phyloP scores from a whole-genome alignment of 768 basidiomycete genomes.

The Pisolithus albus region DNA sequence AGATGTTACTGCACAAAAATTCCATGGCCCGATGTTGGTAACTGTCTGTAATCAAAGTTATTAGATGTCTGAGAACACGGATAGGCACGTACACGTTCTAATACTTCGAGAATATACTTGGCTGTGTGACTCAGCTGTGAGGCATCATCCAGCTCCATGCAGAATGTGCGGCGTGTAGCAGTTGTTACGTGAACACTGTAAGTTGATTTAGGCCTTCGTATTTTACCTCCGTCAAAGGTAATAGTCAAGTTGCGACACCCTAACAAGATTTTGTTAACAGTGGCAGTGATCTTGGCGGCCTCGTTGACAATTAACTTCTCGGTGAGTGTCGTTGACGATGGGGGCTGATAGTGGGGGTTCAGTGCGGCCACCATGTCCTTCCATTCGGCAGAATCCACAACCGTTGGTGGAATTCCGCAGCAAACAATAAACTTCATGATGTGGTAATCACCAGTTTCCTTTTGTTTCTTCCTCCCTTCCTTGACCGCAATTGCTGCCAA shows the following conservation, averaged over 20 bases:
- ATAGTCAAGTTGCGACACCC: constrained; percentile 10
- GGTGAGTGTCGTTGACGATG: constrained; percentile 3
- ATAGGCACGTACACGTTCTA: constrained; percentile 3
- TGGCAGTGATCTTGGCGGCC: constrained; percentile 8
- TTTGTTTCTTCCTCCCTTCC: background rate
- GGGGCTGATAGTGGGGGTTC: constrained; percentile 1
- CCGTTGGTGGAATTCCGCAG: constrained; percentile 4
- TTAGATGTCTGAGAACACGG: background rate
- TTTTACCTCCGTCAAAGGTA: constrained; percentile 17
- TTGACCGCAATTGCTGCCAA: background rate
- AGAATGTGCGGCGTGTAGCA: background rate
- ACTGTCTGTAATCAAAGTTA: constrained; percentile 12
- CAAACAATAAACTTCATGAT: constrained; percentile 9
- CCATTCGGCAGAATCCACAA: constrained; percentile 4
- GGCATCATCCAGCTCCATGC: constrained; percentile 11
- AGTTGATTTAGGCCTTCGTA: constrained; percentile 5
- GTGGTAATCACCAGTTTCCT: background rate
- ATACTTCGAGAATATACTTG: constrained; percentile 18
- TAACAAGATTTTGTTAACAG: background rate
- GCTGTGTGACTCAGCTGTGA: constrained; percentile 22
- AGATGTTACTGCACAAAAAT: constrained; percentile 3
- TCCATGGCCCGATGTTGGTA: constrained; percentile 5
- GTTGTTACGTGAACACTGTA: constrained; percentile 17
- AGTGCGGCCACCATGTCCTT: constrained; percentile 1
- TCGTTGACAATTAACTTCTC: constrained; percentile 12